Percentiles rank a stretch among this genome's conserved stretches.
Evolutionary conservation across 805 yeast species (phyloP).

Genomic region (Dipodascus albidus): DNA sequence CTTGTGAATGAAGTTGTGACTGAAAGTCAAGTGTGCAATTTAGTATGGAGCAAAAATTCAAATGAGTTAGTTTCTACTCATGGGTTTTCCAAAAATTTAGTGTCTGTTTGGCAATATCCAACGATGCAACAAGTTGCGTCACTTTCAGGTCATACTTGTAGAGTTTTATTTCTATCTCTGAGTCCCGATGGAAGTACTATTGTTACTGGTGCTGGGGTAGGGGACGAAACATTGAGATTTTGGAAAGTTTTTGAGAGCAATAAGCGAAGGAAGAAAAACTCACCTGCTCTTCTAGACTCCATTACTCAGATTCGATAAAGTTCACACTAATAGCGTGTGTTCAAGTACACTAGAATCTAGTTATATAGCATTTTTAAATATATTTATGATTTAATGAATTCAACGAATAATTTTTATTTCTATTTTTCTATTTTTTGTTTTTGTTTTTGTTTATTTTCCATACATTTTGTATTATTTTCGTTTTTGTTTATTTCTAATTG

Average conservation of each 20-base stretch:
- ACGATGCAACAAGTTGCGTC: constrained; percentile 88
- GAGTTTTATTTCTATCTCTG: constrained; percentile 80
- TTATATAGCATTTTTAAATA: background rate
- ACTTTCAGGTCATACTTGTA: constrained; percentile 84
- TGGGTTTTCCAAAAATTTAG: constrained; percentile 84
- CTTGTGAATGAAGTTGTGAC: constrained; percentile 77
- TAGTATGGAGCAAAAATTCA: constrained; percentile 85
- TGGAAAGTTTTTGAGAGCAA: constrained; percentile 91
- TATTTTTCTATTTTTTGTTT: no score
- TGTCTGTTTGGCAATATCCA: constrained; percentile 90
- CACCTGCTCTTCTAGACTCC: background rate
- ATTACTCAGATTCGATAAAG: background rate
- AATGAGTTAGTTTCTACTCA: constrained; percentile 91
- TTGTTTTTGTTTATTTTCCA: no score
- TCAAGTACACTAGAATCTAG: no score
- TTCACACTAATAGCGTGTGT: background rate
- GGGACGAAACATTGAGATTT: constrained; percentile 90
- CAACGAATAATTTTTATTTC: no score
- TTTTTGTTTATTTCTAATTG: no score
- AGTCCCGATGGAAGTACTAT: constrained; percentile 95
- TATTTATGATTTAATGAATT: background rate
- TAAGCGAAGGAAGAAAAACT: constrained; percentile 13
- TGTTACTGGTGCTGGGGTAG: constrained; percentile 81
- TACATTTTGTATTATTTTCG: no score
- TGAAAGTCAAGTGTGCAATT: constrained; percentile 92